Evolutionary conservation across 257 asterid genomes (phyloP), one percentile per base, ranked within the genome.

Genomic region (Fraxinus americana): DNA sequence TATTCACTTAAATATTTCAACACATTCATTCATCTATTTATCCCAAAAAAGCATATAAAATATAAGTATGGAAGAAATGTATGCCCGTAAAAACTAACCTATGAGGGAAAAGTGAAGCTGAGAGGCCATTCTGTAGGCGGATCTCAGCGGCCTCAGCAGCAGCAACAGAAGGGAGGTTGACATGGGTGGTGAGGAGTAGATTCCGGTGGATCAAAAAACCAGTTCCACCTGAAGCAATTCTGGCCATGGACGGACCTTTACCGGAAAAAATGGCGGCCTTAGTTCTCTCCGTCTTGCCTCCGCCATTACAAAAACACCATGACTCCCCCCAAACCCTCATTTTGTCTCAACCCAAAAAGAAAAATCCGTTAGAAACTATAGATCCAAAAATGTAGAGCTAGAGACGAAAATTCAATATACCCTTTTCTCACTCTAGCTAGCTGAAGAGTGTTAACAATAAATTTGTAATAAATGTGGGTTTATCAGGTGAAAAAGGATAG

Each of bases 171-270:
- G 97, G 95, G 67, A 96, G 90, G 81, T 82, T 89, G 30, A 85
- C 92, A 79, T 96, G 99, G 67, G 97, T 91, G 34, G 98, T 96
- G 70, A 96, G 96, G 17, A 96, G 95, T 29, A 96, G 91, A 90
- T 93, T 96, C 79, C 97, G 92, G 84, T 96, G 98, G 82, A 96
- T 96, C 85, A 96, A 75, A 83, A 96, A 96, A 57, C 97, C 99
- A 30, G 99, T 88, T 41, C 97, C 97, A 43, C 85, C 87, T 59
- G 79, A 81, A 38, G 83, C 85, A 39, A 96, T 87, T 77, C 86
- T 84, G 41, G 96, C 97, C 94, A 93, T 90, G 0, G 97, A 94
- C 65, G 90, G 87, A 78, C 90, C 87, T 77, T 93, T 96, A 10
- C 97, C 86, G 80, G 97, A 85, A 83, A 86, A 92, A 78, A 96